Evolutionary conservation across 2,329 filamentous ascomycete genomes (phyloP).

Genomic region (Calonectria ilicicola): DNA sequence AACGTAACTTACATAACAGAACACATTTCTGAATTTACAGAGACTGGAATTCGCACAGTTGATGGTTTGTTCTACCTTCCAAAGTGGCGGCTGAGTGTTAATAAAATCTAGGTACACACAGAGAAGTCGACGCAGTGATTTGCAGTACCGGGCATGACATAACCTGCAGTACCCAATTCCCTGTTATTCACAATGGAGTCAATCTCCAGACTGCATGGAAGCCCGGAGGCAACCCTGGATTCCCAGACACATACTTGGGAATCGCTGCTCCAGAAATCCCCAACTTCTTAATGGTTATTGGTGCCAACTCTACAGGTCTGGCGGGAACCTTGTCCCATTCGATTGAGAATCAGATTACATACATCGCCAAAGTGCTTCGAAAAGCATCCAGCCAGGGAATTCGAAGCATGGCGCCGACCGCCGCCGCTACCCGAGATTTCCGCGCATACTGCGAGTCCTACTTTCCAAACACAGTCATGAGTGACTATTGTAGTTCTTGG

Average conservation of each 20-base stretch:
- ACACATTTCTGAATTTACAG: constrained; percentile 9
- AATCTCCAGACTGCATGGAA: constrained; percentile 4
- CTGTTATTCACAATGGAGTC: not conserved
- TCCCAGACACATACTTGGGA: constrained; percentile 4
- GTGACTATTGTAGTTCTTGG: constrained; percentile 14
- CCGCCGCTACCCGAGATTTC: not conserved
- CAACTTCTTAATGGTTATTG: not conserved
- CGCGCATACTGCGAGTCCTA: constrained; percentile 13
- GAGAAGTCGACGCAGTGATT: constrained; percentile 7
- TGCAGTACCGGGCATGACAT: constrained; percentile 9
- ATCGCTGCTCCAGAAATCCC: not conserved
- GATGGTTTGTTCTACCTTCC: not conserved
- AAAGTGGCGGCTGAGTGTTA: not conserved
- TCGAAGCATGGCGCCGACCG: constrained; percentile 4
- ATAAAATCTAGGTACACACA: not conserved
- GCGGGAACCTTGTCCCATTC: constrained; percentile 1
- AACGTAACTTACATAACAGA: constrained; percentile 10
- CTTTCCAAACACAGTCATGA: constrained; percentile 10
- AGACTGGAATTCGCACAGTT: constrained; percentile 6
- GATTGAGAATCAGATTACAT: constrained; percentile 12
- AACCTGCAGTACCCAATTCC: constrained; percentile 2
- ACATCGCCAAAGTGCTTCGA: constrained; percentile 9
- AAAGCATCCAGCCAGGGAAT: constrained; percentile 9
- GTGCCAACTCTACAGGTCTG: constrained; percentile 1
- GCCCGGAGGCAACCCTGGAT: not conserved